Evolutionary conservation across 257 asterid genomes (phyloP), one percentile per base, ranked within the genome.

Genomic region (Hygrophila difformis): DNA sequence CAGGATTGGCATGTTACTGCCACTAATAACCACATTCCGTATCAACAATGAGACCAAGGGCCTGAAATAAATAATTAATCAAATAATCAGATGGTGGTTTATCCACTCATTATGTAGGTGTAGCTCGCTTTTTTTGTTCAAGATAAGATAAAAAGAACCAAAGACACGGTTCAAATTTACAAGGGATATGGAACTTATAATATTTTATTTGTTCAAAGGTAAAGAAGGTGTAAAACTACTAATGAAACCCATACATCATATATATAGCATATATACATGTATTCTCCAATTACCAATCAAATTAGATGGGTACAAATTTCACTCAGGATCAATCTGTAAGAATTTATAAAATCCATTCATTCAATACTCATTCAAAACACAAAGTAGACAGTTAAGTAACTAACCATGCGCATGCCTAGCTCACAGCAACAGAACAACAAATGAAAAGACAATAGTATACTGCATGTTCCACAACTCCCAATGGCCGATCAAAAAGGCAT

Each of bases 1-100:
- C 61, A 22, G 50, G 44, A 39, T 62, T 39, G 23, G 57, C 62
- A 61, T 61, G 57, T 54, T 54, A 47, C 45, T 6, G 52, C 51
- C 39, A 61, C 42, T 19, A 61, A 15, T 44, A 18, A 35, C 39
- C 1, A n/a, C 18, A 42, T 61, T 47, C 31, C 24, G 51, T 45
- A 53, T 52, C 29, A 61, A 46, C 38, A 12, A 13, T 18, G 55
- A 18, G 40, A 33, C 35, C 39, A 28, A 15, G 26, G 12, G 37
- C 5, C 12, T 23, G 16, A 12, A 12, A 2, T 44, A 36, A 13
- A 24, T 51, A 49, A 59, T 24, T 24, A 24, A 3, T 44, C 23
- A 17, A 18, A 51, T 44, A 29, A 36, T 44, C 45, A 51, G 54
- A 45, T 51, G 66, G 49, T 44, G 28, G 65, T 44, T 51, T 60